Base-by-base conservation (phyloP, 2,329 filamentous ascomycete species). In the Colletotrichum musae region DNA sequence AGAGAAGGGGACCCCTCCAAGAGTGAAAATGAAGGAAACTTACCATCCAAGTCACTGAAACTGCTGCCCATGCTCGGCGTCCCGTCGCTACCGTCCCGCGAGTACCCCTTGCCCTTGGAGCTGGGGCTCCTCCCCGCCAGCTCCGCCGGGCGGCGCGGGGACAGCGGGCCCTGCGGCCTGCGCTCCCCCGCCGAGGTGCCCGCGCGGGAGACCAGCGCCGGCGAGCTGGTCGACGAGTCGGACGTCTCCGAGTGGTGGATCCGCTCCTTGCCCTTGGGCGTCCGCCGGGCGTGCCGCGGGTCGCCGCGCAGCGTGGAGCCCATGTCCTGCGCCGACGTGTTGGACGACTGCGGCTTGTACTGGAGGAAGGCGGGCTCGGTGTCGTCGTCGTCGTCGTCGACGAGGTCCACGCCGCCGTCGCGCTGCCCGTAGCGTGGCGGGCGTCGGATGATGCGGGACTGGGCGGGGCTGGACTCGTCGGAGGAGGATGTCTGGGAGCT, bases 61-160 rank as follows among this genome's bases (percentile, higher is more conserved):
- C 93, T 95, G 78, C 93, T 95, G 1, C 93, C 92, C 90, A 94
- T 94, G 74, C 92, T 94, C 1, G 91, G 92, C 15, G 91, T 92
- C 15, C 91, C 91, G 71, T 94, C 92, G 75, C 91, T 94, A 13
- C 88, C 89, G 71, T 92, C 90, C 13, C 86, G 84, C 1, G 87
- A 87, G 53, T 83, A 79, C 0, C 82, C 84, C 73, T 86, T 85
- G 32, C 81, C 83, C 69, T 86, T 86, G 9, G 80, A 81, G 9
- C 81, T 79, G 2, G 89, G 87, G 73, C 86, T 89, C 52, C 87
- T 81, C 28, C 85, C 85, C 3, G 86, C 83, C 57, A 91, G 75
- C 74, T 92, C 91, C 6, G 86, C 84, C 15, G 86, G 86, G 26
- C 90, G 86, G 24, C 87, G 86, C 1, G 90, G 90, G 50, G 85